Evolutionary conservation across 257 asterid species (phyloP), one percentile per base, ranked within the genome.

Genomic region (Nicotiana knightiana): DNA sequence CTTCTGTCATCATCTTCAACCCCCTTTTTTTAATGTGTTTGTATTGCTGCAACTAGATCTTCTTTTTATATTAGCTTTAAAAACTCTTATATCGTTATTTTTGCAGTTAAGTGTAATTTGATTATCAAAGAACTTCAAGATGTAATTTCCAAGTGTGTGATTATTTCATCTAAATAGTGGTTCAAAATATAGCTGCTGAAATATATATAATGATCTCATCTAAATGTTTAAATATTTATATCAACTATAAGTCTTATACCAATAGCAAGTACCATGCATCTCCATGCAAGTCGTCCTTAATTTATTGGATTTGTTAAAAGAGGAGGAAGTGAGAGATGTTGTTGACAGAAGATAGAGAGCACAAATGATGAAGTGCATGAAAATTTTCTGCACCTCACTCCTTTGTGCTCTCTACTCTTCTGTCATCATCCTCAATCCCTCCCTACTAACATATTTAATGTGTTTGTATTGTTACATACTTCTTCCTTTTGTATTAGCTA

Each of bases 1-100:
- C 91, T 90, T 90, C 93, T 93, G 94, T 87, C 96, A 93, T 86
- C 93, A 87, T 88, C 85, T 83, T 79, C 30, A 76, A 70, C 64
- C 71, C 66, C 86, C 46, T 30, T 30, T 2, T 30, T 30, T 37
- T 35, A 35, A 35, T 33, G 39, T 35, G 39, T 35, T 35, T 35
- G 39, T 35, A 4, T 35, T 33, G 39, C 39, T 5, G 39, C 39
- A 5, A 35, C 4, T 0, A 4, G 39, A 35, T 5, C 39, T 35
- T 35, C 39, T 35, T 35, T 35, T 35, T 35, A 35, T 35, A 37
- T 37, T 37, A 37, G 43, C 9, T 5, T 37, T 5, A 7, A 37
- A 6, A 37, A 39, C 9, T 39, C 9, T 39, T 39, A 39, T 39
- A 39, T 39, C 9, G 46, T 39, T 39, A 7, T 7, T 39, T 39